Conservation (phyloP, 2,329 filamentous ascomycete genomes). For the Botrytis porri region DNA sequence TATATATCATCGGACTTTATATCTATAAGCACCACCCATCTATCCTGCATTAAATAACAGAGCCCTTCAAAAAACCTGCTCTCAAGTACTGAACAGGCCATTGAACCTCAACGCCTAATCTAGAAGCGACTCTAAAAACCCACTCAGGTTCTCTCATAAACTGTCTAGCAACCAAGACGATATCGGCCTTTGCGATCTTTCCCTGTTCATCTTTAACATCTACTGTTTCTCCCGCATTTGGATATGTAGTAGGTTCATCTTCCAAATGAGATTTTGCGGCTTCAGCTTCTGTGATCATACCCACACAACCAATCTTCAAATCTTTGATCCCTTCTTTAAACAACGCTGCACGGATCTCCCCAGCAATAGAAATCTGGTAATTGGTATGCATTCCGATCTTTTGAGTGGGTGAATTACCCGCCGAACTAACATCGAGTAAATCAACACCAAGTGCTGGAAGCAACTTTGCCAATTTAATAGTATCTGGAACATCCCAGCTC, state of each 20-base stretch:
- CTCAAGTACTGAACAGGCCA: constrained; percentile 50
- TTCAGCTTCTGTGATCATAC: constrained; percentile 66
- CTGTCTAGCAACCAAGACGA: constrained; percentile 69
- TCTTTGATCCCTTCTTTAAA: constrained; percentile 46
- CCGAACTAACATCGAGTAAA: constrained; percentile 77
- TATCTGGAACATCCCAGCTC: constrained; percentile 32
- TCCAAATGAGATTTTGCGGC: constrained; percentile 41
- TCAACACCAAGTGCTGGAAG: constrained; percentile 75
- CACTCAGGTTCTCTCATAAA: constrained; percentile 82
- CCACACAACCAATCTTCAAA: constrained; percentile 71
- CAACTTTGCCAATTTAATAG: constrained; percentile 62
- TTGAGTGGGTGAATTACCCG: constrained; percentile 64
- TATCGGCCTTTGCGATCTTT: constrained; percentile 53
- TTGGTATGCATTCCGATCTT: constrained; percentile 48
- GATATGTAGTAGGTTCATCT: constrained; percentile 39
- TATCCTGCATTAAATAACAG: constrained; percentile 25
- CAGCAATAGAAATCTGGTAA: constrained; percentile 74
- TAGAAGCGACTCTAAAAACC: constrained; percentile 68
- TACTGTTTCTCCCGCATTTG: constrained; percentile 42
- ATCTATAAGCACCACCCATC: not conserved
- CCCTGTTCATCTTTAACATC: constrained; percentile 39
- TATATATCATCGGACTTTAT: not conserved
- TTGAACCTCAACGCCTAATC: constrained; percentile 67
- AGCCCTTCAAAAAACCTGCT: constrained; percentile 30
- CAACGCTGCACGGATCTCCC: constrained; percentile 66